Evolutionary conservation across 768 basidiomycete genomes (phyloP).

Genomic region (Amylocystis lapponica): DNA sequence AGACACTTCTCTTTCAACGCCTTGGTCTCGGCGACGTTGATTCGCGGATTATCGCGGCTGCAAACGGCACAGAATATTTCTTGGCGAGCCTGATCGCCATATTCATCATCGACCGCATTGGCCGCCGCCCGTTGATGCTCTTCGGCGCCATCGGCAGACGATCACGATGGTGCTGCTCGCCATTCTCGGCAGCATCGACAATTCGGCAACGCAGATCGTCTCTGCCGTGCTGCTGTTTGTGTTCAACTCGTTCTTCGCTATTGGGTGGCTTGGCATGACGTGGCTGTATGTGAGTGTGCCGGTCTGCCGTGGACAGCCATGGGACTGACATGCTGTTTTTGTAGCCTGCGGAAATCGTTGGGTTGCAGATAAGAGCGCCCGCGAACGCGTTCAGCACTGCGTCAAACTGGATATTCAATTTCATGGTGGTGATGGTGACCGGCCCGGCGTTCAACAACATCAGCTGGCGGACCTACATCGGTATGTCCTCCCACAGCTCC

Average conservation of each 20-base stretch:
- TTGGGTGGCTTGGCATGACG: conserved; percentile 68
- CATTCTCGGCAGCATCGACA: conserved; percentile 47
- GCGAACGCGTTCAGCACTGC: conserved; percentile 60
- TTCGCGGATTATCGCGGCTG: conserved; percentile 57
- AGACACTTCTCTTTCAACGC: conserved; percentile 51
- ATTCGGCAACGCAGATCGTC: conserved; percentile 40
- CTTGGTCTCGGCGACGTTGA: conserved; percentile 54
- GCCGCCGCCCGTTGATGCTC: conserved; percentile 67
- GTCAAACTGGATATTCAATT: conserved; percentile 51
- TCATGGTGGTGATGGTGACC: conserved; percentile 56
- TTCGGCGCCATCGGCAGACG: conserved; percentile 56
- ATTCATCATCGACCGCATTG: conserved; percentile 64
- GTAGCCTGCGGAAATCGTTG: conserved; percentile 62
- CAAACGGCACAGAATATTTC: conserved; percentile 68
- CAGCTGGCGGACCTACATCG: conserved; percentile 56
- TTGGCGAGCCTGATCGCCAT: conserved; percentile 72
- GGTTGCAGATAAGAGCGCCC: conserved; percentile 53
- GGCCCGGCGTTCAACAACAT: conserved; percentile 55
- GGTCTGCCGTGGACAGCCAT: neutral
- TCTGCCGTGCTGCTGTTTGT: conserved; percentile 56
- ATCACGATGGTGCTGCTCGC: conserved; percentile 57
- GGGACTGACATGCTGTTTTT: neutral
- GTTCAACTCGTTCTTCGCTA: conserved; percentile 68
- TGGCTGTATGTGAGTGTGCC: conserved; percentile 53
- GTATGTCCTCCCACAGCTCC: conserved; percentile 20